Evolutionary conservation across 768 basidiomycete species (phyloP).

Genomic region (Paxillus ammoniavirescens): DNA sequence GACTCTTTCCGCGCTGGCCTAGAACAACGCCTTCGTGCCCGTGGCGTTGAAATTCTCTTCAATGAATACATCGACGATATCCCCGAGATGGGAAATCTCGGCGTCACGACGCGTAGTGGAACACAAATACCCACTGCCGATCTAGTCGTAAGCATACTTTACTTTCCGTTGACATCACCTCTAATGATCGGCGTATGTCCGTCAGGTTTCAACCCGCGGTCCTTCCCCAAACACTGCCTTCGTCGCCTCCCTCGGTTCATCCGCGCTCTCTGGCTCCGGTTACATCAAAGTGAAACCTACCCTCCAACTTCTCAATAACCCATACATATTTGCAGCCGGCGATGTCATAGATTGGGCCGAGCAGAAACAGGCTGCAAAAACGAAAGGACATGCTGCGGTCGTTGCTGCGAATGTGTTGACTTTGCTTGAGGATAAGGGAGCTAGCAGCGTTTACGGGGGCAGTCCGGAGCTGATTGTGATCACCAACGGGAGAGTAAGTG

Average conservation of each 20-base stretch:
- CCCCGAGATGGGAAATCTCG: conserved; percentile 35
- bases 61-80: conserved; percentile 50
- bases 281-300: conserved; percentile 54
- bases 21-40: conserved; percentile 38
- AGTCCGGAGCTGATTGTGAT: conserved; percentile 53
- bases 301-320: conserved; percentile 50
- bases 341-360: conserved; percentile 65
- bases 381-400: conserved; percentile 40
- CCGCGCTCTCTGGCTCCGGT: conserved; percentile 35
- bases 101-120: conserved; percentile 51
- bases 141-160: conserved; percentile 47
- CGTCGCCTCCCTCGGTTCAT: conserved; percentile 43
- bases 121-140: conserved; percentile 48
- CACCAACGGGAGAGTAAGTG: conserved; percentile 51
- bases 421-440: conserved; percentile 37
- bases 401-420: conserved; percentile 49
- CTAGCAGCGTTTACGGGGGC: conserved; percentile 45
- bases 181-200: no score
- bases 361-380: conserved; percentile 59
- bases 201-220: conserved; percentile 27
- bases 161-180: neutral
- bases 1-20: conserved; percentile 49
- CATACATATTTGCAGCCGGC: conserved; percentile 62
- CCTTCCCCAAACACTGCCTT: conserved; percentile 54
- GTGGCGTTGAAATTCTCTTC: conserved; percentile 51